Evolutionary conservation across 2,329 filamentous ascomycete genomes (phyloP).

Genomic region (Chaetomiaceae sp.): DNA sequence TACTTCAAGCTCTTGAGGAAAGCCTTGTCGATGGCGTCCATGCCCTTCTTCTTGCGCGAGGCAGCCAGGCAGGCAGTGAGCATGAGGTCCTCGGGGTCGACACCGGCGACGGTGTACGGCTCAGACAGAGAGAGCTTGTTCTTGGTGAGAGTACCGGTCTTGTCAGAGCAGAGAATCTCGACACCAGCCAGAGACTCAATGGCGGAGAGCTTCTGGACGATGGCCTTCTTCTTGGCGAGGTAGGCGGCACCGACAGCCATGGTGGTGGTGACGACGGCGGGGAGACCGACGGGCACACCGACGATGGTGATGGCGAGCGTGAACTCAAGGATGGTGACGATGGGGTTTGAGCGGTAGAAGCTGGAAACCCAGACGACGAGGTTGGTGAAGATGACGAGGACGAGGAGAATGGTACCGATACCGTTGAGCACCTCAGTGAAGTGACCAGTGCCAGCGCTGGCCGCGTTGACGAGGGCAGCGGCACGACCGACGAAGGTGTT

Average conservation of each 20-base stretch:
- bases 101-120: slow-evolving; percentile 74
- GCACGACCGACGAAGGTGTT: slow-evolving; percentile 86
- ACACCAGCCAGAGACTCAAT: slow-evolving; percentile 91
- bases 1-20: slow-evolving; percentile 79
- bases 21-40: slow-evolving; percentile 91
- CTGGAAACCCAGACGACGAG: slow-evolving; percentile 79
- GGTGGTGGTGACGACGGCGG: slow-evolving; percentile 87
- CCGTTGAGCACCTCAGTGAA: slow-evolving; percentile 88
- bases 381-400: slow-evolving; percentile 74
- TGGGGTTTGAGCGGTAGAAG: slow-evolving; percentile 80
- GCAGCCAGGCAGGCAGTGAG: slow-evolving; percentile 84
- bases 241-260: slow-evolving; percentile 92
- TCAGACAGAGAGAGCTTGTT: slow-evolving; percentile 87
- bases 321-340: slow-evolving; percentile 73
- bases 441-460: slow-evolving; percentile 68
- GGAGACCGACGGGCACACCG: slow-evolving; percentile 87
- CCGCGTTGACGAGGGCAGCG: slow-evolving; percentile 76
- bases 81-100: slow-evolving; percentile 85
- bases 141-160: slow-evolving; percentile 89
- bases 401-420: slow-evolving; percentile 73
- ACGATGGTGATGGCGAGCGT: slow-evolving; percentile 87
- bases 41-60: slow-evolving; percentile 91
- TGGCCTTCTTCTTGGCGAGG: slow-evolving; percentile 86
- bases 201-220: slow-evolving; percentile 86
- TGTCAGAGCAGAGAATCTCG: slow-evolving; percentile 90